Base-by-base conservation (phyloP, 192 early-diverging fungal species). In the Backusella psychrophila region DNA sequence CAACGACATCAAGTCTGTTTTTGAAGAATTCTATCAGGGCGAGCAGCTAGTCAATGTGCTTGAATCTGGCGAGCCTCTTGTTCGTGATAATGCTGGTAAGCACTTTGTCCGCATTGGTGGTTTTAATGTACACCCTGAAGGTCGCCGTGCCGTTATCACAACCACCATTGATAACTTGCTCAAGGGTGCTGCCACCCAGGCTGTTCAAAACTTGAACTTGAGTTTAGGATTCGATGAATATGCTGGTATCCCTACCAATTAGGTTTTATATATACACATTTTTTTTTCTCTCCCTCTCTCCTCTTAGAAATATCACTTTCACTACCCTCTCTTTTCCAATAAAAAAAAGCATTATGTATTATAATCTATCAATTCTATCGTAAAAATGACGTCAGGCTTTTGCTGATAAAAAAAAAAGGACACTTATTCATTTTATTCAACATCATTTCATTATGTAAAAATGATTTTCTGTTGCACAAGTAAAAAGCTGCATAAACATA, bases 121-220 rank as follows among this genome's bases (percentile, higher is more conserved):
- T 9, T 98, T 98, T 80, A 94, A 90, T 35, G 94, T 98, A 5
- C 91, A 94, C 26, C 84, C 91, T 49, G 87, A 83, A 1, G 92
- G 86, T 19, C 91, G 92, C 79, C 85, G 98, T 56, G 96, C 91
- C 3, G 96, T 98, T 15, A 85, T 99, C 8, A 91, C 94, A 31
- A 93, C 94, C 11, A 98, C 96, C 2, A 93, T 99, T 73, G 98
- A 98, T 80, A 99, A 99, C 73, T 80, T 99, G 81, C 89, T 98
- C 70, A 99, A 99, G 90, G 98, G 98, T 6, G 97, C 97, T 26
- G 98, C 98, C 1, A 99, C 97, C n/a, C 98, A 99, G 84, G 96
- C 97, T 17, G 83, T 98, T 41, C 96, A 97, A 86, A 99, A 98
- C 85, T 90, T 98, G 83, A 99, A 99, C 81, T 88, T 99, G 79